These are phyloP conservation scores for Paralagenidium karlingii DNA, from an alignment of 352 stramenopile genomes.

Conservation along the genomic window DNA sequence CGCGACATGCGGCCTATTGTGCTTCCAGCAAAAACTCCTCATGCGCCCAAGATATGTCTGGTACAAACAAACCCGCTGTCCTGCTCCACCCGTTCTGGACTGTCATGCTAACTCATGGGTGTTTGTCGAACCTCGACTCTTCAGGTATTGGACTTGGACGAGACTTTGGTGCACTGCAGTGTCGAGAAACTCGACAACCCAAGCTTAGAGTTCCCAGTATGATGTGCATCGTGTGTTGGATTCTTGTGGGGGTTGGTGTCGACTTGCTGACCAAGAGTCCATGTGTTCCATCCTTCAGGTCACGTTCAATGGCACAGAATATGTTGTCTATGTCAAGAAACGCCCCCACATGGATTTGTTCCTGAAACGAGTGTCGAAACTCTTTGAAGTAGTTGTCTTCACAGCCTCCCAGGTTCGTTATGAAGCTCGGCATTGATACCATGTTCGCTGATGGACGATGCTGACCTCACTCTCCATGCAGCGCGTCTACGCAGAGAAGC, in stretches of 20 bases:
- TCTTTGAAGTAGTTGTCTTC: conserved; percentile 99
- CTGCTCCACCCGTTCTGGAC: background rate
- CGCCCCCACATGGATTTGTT: conserved; percentile 94
- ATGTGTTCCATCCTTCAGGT: conserved; percentile 19
- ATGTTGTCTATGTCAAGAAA: conserved; percentile 95
- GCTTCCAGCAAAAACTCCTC: conserved; percentile 33
- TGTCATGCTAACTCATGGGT: too few relatives aligned
- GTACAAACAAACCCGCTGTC: conserved; percentile 8
- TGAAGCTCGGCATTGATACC: conserved; percentile 45
- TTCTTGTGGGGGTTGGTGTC: background rate
- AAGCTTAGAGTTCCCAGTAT: conserved; percentile 93
- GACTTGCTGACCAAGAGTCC: background rate
- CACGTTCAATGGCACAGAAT: conserved; percentile 92
- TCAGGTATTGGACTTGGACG: conserved; percentile 95
- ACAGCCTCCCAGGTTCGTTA: conserved; percentile 96
- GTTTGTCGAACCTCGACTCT: too few relatives aligned
- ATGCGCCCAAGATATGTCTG: conserved; percentile 59
- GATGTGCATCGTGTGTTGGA: background rate
- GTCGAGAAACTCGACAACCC: conserved; percentile 91
- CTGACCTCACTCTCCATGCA: too few relatives aligned
- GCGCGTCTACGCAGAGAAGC: conserved; percentile 90
- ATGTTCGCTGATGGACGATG: conserved; percentile 3
- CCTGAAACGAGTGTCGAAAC: conserved; percentile 79
- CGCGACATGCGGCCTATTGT: conserved; percentile 29
- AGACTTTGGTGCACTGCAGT: conserved; percentile 98